phyloP scores from a whole-genome alignment of 1,284 basidiomycete genomes.

The Cryptococcus sp. region DNA sequence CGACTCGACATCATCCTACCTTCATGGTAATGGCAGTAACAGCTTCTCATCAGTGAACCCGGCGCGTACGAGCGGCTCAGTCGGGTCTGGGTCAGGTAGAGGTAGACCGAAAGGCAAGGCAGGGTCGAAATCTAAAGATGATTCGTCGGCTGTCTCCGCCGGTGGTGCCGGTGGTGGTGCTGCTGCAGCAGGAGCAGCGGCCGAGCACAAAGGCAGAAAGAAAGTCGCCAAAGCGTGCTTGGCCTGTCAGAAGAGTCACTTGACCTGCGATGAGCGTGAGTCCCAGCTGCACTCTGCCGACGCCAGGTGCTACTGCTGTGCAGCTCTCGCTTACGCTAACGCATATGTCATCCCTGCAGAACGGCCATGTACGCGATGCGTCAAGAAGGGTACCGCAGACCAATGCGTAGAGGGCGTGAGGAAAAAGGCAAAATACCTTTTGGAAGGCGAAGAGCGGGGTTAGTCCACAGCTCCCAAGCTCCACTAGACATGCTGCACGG shows the following conservation, averaged over 20 bases:
- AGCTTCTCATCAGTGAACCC: conserved; percentile 9
- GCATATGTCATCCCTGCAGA: conserved; percentile 58
- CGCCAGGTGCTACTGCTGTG: background rate
- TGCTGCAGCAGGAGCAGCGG: too few species aligned
- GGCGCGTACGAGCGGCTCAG: conserved; percentile 3
- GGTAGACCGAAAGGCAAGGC: conserved; percentile 13
- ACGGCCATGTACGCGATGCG: conserved; percentile 90
- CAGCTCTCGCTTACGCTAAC: background rate
- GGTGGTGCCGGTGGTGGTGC: too few species aligned
- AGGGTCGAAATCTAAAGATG: conserved; percentile 15
- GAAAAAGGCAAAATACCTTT: conserved; percentile 96
- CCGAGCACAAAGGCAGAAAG: conserved; percentile 42
- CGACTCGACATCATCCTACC: conserved; percentile 7
- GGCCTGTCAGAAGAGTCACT: conserved; percentile 89
- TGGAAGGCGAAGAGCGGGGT: conserved; percentile 90
- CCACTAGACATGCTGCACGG: too few species aligned
- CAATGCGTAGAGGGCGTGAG: conserved; percentile 91
- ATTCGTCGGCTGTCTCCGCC: too few species aligned
- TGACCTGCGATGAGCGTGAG: conserved; percentile 95
- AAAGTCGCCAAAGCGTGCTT: conserved; percentile 69
- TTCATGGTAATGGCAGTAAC: too few species aligned
- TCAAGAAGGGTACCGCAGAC: conserved; percentile 86
- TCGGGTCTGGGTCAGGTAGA: conserved; percentile 3
- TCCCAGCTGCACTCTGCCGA: conserved; percentile 15
- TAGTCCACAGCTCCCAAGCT: conserved; percentile 41